phyloP scores from a whole-genome alignment of 1,284 basidiomycete species.

The Malassezia sympodialis region DNA sequence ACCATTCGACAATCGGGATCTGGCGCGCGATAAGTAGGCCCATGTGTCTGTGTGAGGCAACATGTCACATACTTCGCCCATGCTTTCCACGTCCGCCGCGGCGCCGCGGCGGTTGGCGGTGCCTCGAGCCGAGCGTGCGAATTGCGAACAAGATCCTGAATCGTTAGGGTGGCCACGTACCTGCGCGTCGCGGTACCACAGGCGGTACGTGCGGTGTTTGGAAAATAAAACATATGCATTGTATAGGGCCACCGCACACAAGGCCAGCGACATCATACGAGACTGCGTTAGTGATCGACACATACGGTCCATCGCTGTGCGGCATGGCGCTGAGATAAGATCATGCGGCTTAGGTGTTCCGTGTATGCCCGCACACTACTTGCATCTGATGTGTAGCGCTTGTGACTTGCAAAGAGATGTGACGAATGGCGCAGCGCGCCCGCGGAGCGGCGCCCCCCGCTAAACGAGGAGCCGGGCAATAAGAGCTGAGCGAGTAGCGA shows the following conservation, averaged over 20 bases:
- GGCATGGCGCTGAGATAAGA: slow-evolving; percentile 8
- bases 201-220: slow-evolving; percentile 9
- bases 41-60: neutral
- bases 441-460: neutral
- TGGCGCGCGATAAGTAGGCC: neutral
- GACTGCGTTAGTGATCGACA: slow-evolving; percentile 3
- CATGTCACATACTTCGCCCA: neutral
- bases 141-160: slow-evolving; percentile 5
- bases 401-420: slow-evolving; percentile 6
- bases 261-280: slow-evolving; percentile 1
- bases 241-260: slow-evolving; percentile 4
- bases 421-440: neutral
- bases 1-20: slow-evolving; percentile 15
- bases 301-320: slow-evolving; percentile 5
- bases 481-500: slow-evolving; percentile 13
- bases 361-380: neutral
- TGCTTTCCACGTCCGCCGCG: slow-evolving; percentile 2
- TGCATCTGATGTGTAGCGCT: neutral
- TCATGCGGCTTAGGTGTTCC: slow-evolving; percentile 4
- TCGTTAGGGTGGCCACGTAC: neutral
- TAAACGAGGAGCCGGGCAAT: slow-evolving; percentile 13
- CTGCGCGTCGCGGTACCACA: slow-evolving; percentile 13
- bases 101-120: slow-evolving; percentile 1
- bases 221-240: slow-evolving; percentile 15
- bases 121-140: slow-evolving; percentile 10